Conservation (phyloP, 1,284 basidiomycete genomes). For the Chiua sp. region DNA sequence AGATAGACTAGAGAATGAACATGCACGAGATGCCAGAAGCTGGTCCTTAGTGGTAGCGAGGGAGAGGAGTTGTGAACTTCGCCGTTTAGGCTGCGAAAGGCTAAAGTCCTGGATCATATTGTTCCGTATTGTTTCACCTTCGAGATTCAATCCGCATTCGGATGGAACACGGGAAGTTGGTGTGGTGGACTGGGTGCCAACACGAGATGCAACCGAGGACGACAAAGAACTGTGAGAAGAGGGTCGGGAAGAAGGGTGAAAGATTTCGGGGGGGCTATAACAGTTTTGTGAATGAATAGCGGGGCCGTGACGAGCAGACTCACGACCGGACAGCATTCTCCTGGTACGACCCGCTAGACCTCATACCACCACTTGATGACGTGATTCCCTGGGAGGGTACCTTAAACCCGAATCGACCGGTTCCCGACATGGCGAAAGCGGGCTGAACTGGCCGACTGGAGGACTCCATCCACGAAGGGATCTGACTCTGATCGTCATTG, state of each 20-base stretch:
- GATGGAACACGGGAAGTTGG: not conserved
- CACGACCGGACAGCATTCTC: too few relatives aligned
- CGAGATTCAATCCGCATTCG: not conserved
- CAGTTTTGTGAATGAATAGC: too few relatives aligned
- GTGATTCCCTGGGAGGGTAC: not conserved
- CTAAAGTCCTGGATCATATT: too few relatives aligned
- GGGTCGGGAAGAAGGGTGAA: not conserved
- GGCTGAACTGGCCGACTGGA: not conserved
- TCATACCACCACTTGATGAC: too few relatives aligned
- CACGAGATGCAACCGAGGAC: not conserved
- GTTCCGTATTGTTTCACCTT: too few relatives aligned
- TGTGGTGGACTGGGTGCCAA: not conserved
- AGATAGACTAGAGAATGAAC: too few relatives aligned
- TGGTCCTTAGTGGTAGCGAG: too few relatives aligned
- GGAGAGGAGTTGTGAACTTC: too few relatives aligned
- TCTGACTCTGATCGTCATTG: not conserved
- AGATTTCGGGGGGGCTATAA: not conserved
- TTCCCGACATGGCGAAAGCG: not conserved
- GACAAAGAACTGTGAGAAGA: not conserved
- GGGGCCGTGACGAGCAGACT: too few relatives aligned
- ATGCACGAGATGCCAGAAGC: too few relatives aligned
- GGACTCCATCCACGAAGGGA: not conserved
- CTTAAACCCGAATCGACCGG: not conserved
- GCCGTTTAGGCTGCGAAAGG: too few relatives aligned
- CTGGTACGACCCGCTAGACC: too few relatives aligned